These are phyloP conservation scores for Ramichloridium luteum DNA, from an alignment of 2,329 filamentous ascomycete species.

Conservation along the genomic window DNA sequence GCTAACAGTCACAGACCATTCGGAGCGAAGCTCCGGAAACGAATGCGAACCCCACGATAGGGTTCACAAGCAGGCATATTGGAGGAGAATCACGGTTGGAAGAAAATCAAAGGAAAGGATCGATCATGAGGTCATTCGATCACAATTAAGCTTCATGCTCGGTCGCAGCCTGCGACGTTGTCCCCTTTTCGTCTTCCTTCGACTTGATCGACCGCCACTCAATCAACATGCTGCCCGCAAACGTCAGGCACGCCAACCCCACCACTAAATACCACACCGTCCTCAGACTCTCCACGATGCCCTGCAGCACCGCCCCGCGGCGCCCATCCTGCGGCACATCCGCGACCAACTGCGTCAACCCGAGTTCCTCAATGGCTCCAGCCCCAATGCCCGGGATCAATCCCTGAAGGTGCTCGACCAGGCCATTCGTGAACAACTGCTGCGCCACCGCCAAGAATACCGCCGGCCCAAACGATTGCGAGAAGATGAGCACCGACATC, in stretches of 20 bases:
- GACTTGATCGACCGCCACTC: slow-evolving; percentile 23
- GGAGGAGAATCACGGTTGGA: no score
- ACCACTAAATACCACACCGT: slow-evolving; percentile 18
- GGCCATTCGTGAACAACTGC: slow-evolving; percentile 12
- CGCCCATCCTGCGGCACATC: slow-evolving; percentile 3
- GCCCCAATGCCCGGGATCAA: slow-evolving; percentile 3
- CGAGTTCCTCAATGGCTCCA: slow-evolving; percentile 7
- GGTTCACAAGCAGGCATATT: no score
- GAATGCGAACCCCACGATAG: no score
- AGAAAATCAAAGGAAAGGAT: no score
- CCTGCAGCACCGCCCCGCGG: slow-evolving; percentile 11
- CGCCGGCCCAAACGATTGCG: slow-evolving; percentile 13
- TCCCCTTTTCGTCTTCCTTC: no score
- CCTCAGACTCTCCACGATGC: slow-evolving; percentile 19
- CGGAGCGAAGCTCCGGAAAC: no score
- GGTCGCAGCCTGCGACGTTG: no score
- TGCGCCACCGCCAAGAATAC: slow-evolving; percentile 13
- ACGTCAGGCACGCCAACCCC: slow-evolving; percentile 14
- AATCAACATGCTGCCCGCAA: slow-evolving; percentile 16
- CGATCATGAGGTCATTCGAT: no score
- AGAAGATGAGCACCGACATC: slow-evolving; percentile 25
- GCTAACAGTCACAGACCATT: no score
- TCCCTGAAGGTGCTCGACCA: slow-evolving; percentile 8
- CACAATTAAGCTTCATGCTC: no score
- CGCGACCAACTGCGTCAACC: slow-evolving; percentile 14